Conservation (phyloP, 805 yeast species). For the Lachancea lanzarotensis region DNA sequence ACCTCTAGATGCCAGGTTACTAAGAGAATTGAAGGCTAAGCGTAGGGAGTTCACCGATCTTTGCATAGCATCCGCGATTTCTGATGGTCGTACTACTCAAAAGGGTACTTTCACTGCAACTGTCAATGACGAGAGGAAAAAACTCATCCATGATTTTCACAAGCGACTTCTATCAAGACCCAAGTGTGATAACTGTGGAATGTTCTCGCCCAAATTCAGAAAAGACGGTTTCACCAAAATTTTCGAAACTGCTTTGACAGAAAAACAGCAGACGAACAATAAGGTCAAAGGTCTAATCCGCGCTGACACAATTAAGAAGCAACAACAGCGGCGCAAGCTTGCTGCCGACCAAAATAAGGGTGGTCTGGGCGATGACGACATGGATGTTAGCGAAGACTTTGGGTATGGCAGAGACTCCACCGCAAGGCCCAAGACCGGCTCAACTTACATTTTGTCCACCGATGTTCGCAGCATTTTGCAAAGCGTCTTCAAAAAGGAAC, state of each 20-base stretch:
- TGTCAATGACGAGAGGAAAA: conserved; percentile 81
- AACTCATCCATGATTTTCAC: conserved; percentile 65
- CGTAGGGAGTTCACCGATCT: conserved; percentile 66
- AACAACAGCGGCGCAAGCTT: conserved; percentile 26
- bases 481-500: conserved; percentile 70
- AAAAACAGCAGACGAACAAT: conserved; percentile 75
- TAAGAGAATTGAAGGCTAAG: conserved; percentile 45
- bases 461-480: conserved; percentile 78
- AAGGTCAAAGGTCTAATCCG: conserved; percentile 73
- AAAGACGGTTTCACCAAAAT: conserved; percentile 92
- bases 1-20: conserved; percentile 35
- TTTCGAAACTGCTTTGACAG: conserved; percentile 79
- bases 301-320: conserved; percentile 56
- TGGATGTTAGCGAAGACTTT: conserved; percentile 28
- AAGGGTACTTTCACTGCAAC: conserved; percentile 76
- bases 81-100: conserved; percentile 64
- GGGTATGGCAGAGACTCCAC: conserved; percentile 40
- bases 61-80: conserved; percentile 66
- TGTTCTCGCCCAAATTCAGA: conserved; percentile 90
- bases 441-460: conserved; percentile 80
- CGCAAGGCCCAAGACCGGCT: conserved; percentile 58
- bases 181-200: conserved; percentile 92
- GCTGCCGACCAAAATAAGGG: conserved; percentile 15
- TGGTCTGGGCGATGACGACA: conserved; percentile 14
- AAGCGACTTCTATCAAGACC: conserved; percentile 65